Conservation (phyloP, 1,139 yeast genomes). For the Lodderomyces beijingensis region DNA sequence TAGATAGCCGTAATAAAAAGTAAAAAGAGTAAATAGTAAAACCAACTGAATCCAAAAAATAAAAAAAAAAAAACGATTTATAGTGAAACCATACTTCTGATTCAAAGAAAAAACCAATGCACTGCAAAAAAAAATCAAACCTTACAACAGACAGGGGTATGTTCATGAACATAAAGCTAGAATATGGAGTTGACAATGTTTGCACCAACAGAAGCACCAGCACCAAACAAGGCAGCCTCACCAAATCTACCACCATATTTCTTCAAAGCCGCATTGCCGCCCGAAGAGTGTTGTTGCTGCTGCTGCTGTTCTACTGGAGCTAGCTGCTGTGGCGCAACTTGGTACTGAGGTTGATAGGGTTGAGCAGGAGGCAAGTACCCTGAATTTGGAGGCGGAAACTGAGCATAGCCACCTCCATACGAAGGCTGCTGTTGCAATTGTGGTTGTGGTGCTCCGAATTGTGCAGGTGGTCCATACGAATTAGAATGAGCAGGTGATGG, state of each 20-base stretch:
- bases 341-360: slow-evolving; percentile 24
- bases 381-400: slow-evolving; percentile 46
- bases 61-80: background rate
- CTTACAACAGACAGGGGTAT: too few relatives aligned
- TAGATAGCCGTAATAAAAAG: slow-evolving; percentile 46
- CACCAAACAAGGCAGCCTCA: slow-evolving; percentile 92
- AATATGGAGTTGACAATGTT: slow-evolving; percentile 83
- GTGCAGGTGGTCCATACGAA: slow-evolving; percentile 8
- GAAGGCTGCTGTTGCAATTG: slow-evolving; percentile 26
- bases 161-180: slow-evolving; percentile 29
- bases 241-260: slow-evolving; percentile 83
- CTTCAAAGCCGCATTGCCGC: slow-evolving; percentile 39
- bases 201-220: slow-evolving; percentile 94
- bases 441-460: slow-evolving; percentile 15
- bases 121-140: background rate
- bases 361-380: slow-evolving; percentile 34
- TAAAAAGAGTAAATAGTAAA: background rate
- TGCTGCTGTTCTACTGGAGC: slow-evolving; percentile 13
- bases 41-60: slow-evolving; percentile 1
- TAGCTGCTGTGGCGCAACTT: slow-evolving; percentile 16
- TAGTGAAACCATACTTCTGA: too few relatives aligned
- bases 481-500: slow-evolving; percentile 8
- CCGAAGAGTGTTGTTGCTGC: slow-evolving; percentile 19
- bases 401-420: slow-evolving; percentile 42
- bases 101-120: background rate